Evolutionary conservation across 1,284 basidiomycete genomes (phyloP), one percentile per base, ranked within the genome.

Genomic region (Chalciporus piperatoides): DNA sequence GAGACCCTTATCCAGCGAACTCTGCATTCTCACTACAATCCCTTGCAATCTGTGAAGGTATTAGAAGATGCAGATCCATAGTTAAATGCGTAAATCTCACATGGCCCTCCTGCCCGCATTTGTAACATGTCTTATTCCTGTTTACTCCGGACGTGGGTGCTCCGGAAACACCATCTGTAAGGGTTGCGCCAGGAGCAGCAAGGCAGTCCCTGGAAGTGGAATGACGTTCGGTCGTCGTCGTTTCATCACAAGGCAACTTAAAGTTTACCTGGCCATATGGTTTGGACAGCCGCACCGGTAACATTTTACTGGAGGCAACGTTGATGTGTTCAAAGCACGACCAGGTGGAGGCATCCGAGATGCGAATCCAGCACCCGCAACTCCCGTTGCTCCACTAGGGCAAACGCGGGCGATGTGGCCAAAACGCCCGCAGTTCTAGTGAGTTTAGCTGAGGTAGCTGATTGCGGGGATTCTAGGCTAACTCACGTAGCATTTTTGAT

Each of bases 401-500:
- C 89, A 92, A 50, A 71, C 64, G 37, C 88, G 82, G 55, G 90
- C 89, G 58, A 92, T 82, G 61, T 92, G 89, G 12, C 90, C 88
- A 60, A 82, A 76, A 41, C 86, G 84, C 49, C 88, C 87, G 63
- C 88, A 91, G 59, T 81, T 88, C 87, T 83, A 46, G 52, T 8
- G 45, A 52, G 53, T 58, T 48, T 44, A 51, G 50, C 55, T 15
- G 40, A 33, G 57, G 38, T 40, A 47, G 43, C 42, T 30, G n/a
- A 27, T 38, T 40, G 33, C 47, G 23, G 51, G 48, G 48, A 30
- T 28, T 36, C 46, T 25, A 23, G 46, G 39, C n/a, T 35, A 15
- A 67, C 83, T 68, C 68, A 90, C 89, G 68, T 90, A 93, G 70
- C 91, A 94, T 71, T 91, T 92, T 70, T 87, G 84, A 59, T 76